Evolutionary conservation across 2,329 filamentous ascomycete genomes (phyloP).

Genomic region (Cordyceps militaris): DNA sequence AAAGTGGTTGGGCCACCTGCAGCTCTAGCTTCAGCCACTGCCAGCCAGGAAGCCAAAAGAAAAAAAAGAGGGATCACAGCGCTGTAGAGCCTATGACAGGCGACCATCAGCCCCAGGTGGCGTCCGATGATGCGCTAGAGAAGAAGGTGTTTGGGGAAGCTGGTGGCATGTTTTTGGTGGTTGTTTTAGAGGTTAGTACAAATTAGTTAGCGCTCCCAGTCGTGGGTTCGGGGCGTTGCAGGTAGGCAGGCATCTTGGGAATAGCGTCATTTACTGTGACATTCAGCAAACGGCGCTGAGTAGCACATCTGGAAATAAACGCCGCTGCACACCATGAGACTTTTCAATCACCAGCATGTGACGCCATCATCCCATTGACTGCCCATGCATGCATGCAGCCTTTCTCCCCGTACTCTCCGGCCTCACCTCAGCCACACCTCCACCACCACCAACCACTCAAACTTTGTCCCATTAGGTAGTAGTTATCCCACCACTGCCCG

Average conservation of each 20-base stretch:
- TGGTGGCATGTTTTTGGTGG: no score
- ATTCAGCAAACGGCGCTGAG: no score
- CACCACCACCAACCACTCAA: no score
- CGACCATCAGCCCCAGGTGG: background rate
- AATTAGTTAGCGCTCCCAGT: background rate
- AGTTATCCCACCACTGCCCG: no score
- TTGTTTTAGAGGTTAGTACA: background rate
- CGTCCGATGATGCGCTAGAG: no score
- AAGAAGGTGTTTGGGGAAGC: background rate
- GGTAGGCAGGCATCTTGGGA: background rate
- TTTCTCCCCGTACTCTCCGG: background rate
- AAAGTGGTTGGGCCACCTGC: slow-evolving; percentile 7
- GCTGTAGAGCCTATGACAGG: background rate
- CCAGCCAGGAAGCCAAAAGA: background rate
- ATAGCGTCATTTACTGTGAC: no score
- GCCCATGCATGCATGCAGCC: no score
- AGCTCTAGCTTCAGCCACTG: background rate
- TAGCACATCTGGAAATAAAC: no score
- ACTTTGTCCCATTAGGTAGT: no score
- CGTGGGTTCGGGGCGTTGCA: background rate
- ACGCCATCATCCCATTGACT: background rate
- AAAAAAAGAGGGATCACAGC: background rate
- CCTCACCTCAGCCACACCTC: background rate
- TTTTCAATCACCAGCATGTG: background rate
- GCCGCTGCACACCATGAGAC: no score